phyloP scores from a whole-genome alignment of 73 alveolate genomes.

The Tetrahymena malaccensis region DNA sequence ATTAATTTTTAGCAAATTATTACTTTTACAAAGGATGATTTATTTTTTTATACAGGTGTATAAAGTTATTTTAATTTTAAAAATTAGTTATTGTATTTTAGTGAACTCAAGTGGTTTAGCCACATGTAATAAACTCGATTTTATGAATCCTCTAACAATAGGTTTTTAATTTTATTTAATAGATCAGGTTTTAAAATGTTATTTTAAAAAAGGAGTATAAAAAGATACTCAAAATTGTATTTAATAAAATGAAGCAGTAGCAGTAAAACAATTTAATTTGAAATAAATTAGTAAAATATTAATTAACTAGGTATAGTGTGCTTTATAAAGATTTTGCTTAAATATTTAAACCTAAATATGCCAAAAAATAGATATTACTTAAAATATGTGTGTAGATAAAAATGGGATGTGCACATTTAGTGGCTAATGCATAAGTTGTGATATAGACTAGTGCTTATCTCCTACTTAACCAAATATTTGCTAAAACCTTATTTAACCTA shows the following conservation, averaged over 20 bases:
- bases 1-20: too few species aligned
- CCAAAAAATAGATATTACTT: background rate
- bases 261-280: background rate
- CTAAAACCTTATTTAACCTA: background rate
- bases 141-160: background rate
- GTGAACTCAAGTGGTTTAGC: background rate
- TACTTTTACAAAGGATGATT: too few species aligned
- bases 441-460: background rate
- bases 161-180: background rate
- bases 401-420: background rate
- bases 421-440: background rate
- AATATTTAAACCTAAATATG: background rate
- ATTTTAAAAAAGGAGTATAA: background rate
- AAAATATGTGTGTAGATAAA: background rate
- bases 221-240: background rate
- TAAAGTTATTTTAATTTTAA: too few species aligned
- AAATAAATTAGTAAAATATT: too few species aligned
- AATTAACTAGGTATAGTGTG: background rate
- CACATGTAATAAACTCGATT: background rate
- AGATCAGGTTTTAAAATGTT: too few species aligned
- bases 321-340: background rate
- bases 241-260: background rate
- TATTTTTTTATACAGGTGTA: too few species aligned
- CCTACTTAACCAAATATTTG: background rate
- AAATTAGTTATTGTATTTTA: background rate